Conservation (phyloP, 2,329 filamentous ascomycete genomes). For the Hymenotorrendiella dingleyae region DNA sequence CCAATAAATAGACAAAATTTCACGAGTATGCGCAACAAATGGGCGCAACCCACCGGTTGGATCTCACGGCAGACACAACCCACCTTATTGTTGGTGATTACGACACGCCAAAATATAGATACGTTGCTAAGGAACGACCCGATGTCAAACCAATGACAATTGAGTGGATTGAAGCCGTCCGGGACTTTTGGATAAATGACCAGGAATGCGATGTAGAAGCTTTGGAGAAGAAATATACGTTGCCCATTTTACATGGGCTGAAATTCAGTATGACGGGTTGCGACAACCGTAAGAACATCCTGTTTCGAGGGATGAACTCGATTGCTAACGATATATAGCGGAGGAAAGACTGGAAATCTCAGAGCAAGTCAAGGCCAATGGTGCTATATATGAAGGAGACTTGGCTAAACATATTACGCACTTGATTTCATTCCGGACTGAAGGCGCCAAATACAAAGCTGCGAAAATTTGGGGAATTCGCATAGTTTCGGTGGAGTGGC, state of each 20-base stretch:
- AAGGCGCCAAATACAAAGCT: constrained; percentile 85
- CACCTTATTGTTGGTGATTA: constrained; percentile 88
- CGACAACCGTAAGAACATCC: constrained; percentile 52
- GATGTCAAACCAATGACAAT: constrained; percentile 79
- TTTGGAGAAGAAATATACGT: constrained; percentile 60
- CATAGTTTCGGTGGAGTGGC: constrained; percentile 78
- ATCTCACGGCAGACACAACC: constrained; percentile 92
- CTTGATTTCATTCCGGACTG: constrained; percentile 70
- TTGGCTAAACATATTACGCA: constrained; percentile 83
- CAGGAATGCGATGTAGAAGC: constrained; percentile 65
- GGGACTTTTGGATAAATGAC: constrained; percentile 74
- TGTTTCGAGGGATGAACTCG: not conserved
- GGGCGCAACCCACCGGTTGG: constrained; percentile 80
- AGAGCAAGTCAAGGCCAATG: constrained; percentile 56
- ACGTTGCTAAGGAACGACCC: constrained; percentile 81
- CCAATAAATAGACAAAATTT: constrained; percentile 42
- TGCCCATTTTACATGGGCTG: constrained; percentile 58
- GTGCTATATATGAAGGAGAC: constrained; percentile 81
- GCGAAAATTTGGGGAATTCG: constrained; percentile 78
- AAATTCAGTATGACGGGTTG: constrained; percentile 67
- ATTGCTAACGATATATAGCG: constrained; percentile 38
- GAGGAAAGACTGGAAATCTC: constrained; percentile 65
- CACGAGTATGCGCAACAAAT: constrained; percentile 66
- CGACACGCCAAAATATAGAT: constrained; percentile 89
- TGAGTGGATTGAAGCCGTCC: constrained; percentile 79